Evolutionary conservation across 1,139 yeast genomes (phyloP).

Genomic region (Kluyveromyces marxianus): DNA sequence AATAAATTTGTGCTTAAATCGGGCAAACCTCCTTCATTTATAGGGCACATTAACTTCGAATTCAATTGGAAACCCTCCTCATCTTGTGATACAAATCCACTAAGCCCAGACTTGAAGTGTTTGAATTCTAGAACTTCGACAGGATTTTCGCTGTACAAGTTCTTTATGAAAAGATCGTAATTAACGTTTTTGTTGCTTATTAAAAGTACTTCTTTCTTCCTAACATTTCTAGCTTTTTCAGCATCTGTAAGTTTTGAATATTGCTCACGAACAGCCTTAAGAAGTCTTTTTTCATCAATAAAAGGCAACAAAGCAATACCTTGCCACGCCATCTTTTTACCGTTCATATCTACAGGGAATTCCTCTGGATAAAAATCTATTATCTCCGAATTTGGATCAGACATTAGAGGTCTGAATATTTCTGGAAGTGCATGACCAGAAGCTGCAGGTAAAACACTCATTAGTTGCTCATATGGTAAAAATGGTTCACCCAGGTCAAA

Average conservation of each 20-base stretch:
- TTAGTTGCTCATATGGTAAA: slow-evolving; percentile 88
- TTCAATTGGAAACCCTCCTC: slow-evolving; percentile 40
- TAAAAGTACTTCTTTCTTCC: slow-evolving; percentile 53
- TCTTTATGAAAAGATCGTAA: slow-evolving; percentile 25
- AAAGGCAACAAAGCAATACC: slow-evolving; percentile 88
- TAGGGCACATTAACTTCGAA: slow-evolving; percentile 50
- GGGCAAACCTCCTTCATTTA: slow-evolving; percentile 44
- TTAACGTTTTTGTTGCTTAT: slow-evolving; percentile 48
- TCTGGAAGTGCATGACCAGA: slow-evolving; percentile 88
- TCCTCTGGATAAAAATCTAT: slow-evolving; percentile 88
- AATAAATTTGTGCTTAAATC: slow-evolving; percentile 51
- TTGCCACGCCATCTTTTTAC: slow-evolving; percentile 92
- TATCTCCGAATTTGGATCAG: slow-evolving; percentile 69
- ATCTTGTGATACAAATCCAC: slow-evolving; percentile 53
- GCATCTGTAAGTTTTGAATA: slow-evolving; percentile 58
- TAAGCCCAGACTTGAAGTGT: slow-evolving; percentile 48
- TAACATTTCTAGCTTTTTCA: slow-evolving; percentile 65
- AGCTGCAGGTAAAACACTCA: slow-evolving; percentile 97
- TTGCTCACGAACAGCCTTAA: slow-evolving; percentile 56
- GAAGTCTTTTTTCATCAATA: slow-evolving; percentile 72
- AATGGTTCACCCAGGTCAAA: slow-evolving; percentile 77
- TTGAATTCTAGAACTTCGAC: slow-evolving; percentile 36
- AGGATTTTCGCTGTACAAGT: slow-evolving; percentile 29
- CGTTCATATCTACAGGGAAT: slow-evolving; percentile 90
- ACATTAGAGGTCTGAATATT: slow-evolving; percentile 78